Evolutionary conservation across 2,329 filamentous ascomycete species (phyloP).

Genomic region (Cladobotryum mycophilum): DNA sequence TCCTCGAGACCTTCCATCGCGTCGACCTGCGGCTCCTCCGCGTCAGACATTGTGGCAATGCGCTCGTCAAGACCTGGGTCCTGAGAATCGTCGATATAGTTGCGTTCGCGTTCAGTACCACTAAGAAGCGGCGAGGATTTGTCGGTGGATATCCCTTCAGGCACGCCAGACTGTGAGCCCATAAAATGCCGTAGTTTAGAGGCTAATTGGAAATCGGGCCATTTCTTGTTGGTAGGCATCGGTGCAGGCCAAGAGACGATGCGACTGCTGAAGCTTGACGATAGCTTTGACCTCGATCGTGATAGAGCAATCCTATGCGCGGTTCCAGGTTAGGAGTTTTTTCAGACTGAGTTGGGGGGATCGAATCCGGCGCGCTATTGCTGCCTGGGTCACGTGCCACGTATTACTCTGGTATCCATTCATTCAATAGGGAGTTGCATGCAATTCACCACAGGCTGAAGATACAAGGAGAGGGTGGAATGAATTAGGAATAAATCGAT

Average conservation of each 20-base stretch:
- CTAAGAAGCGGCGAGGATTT: constrained; percentile 8
- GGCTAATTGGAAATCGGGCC: constrained; percentile 28
- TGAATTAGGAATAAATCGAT: too few relatives aligned
- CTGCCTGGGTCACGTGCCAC: neutral
- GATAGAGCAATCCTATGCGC: neutral
- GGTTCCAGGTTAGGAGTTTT: constrained; percentile 1
- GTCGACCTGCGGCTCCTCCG: constrained; percentile 19
- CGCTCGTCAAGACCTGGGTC: constrained; percentile 11
- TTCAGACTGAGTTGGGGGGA: neutral
- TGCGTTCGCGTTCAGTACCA: constrained; percentile 9
- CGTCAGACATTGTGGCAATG: constrained; percentile 18
- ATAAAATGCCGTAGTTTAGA: constrained; percentile 25
- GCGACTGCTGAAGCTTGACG: constrained; percentile 1
- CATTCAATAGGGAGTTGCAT: neutral
- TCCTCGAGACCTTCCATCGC: constrained; percentile 21
- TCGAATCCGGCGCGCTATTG: neutral
- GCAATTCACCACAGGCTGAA: too few relatives aligned
- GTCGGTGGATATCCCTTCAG: constrained; percentile 18
- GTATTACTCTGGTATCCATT: too few relatives aligned
- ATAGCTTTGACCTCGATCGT: neutral
- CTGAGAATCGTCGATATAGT: constrained; percentile 14
- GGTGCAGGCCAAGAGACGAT: constrained; percentile 10
- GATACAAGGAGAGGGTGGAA: too few relatives aligned
- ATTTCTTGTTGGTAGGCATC: constrained; percentile 27
- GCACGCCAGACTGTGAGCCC: constrained; percentile 22